These are phyloP conservation scores for Globisporangium parvum DNA, from an alignment of 352 stramenopile genomes.

Conservation along the genomic window DNA sequence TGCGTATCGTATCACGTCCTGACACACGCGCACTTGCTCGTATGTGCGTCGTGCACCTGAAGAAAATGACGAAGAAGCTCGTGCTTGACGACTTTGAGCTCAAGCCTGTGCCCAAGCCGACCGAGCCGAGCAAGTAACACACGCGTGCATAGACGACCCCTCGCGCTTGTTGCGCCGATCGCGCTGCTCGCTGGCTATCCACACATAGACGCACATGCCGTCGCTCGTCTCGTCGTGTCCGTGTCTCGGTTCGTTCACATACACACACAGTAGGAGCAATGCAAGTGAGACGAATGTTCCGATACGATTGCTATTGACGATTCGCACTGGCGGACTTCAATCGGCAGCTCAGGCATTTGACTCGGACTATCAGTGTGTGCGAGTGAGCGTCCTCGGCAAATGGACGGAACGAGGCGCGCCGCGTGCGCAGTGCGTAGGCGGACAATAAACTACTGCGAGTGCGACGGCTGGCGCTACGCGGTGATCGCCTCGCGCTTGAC, in stretches of 20 bases:
- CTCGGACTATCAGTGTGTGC: background rate
- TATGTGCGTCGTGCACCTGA: background rate
- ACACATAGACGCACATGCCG: background rate
- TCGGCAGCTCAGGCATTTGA: background rate
- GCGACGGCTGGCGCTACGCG: slow-evolving; percentile 2
- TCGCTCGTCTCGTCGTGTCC: too few species aligned
- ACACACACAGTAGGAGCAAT: background rate
- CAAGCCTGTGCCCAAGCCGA: slow-evolving; percentile 70
- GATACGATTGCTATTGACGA: background rate
- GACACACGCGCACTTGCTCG: background rate
- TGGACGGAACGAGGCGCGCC: background rate
- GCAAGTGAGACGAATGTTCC: background rate
- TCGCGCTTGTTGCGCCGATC: background rate
- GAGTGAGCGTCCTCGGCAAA: background rate
- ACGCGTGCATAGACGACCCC: too few species aligned
- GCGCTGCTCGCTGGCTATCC: background rate
- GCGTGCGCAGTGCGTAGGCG: too few species aligned
- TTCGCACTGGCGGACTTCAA: background rate
- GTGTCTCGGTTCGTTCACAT: too few species aligned
- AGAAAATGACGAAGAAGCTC: slow-evolving; percentile 86
- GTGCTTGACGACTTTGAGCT: slow-evolving; percentile 78
- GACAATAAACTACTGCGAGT: slow-evolving; percentile 1
- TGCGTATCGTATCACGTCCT: too few species aligned
- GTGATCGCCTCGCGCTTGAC: slow-evolving; percentile 12
- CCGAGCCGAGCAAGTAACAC: slow-evolving; percentile 19